phyloP scores from a whole-genome alignment of 2,329 filamentous ascomycete species.

The Aspergillus flavus region DNA sequence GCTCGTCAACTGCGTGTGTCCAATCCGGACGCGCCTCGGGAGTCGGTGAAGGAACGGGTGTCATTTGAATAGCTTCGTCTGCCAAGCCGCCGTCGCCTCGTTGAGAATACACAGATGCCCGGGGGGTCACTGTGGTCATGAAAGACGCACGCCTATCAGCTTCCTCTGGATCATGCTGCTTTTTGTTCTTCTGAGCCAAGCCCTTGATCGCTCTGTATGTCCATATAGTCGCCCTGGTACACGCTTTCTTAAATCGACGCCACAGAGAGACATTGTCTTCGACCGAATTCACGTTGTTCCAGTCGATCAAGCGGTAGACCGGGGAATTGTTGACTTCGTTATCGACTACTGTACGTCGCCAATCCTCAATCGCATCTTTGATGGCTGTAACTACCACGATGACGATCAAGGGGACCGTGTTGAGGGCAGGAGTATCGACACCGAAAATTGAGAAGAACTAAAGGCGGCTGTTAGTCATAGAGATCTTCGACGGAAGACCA shows the following conservation, averaged over 20 bases:
- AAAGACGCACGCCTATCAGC: constrained; percentile 68
- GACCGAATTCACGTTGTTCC: constrained; percentile 89
- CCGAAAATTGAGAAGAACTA: constrained; percentile 97
- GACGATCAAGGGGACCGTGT: constrained; percentile 87
- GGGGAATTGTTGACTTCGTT: constrained; percentile 95
- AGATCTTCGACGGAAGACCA: neutral
- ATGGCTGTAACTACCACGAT: constrained; percentile 86
- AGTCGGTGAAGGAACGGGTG: constrained; percentile 81
- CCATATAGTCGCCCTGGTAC: constrained; percentile 63
- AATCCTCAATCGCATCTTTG: constrained; percentile 96
- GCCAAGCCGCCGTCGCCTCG: constrained; percentile 44
- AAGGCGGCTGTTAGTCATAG: constrained; percentile 23
- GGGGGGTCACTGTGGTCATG: constrained; percentile 61
- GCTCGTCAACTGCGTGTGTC: constrained; percentile 36
- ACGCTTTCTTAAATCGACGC: constrained; percentile 90
- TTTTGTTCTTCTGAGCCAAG: constrained; percentile 53
- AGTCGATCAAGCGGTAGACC: constrained; percentile 84
- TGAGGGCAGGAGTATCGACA: constrained; percentile 83
- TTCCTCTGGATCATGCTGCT: constrained; percentile 25
- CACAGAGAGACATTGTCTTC: constrained; percentile 84
- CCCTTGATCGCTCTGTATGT: constrained; percentile 56
- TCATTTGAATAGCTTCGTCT: constrained; percentile 86
- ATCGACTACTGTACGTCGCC: constrained; percentile 85
- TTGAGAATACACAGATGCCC: constrained; percentile 59
- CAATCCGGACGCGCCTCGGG: constrained; percentile 55